Base-by-base conservation (phyloP, 2,329 filamentous ascomycete species). In the Phyllosticta citrichinensis region DNA sequence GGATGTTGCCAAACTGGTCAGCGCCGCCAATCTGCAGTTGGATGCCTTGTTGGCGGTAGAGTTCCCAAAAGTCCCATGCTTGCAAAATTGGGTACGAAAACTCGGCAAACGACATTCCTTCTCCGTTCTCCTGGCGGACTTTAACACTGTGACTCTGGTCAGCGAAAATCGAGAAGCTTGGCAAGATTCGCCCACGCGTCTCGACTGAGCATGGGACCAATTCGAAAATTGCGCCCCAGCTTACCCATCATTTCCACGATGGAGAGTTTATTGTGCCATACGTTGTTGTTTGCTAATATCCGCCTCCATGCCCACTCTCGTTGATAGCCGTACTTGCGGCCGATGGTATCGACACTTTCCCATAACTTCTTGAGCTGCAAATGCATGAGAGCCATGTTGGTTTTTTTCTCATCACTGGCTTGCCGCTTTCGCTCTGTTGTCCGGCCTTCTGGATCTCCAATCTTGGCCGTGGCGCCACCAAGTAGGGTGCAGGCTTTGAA, bases 1-100 rank as follows among this genome's bases (percentile, higher is more conserved):
- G 83, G 65, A 99, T 97, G 75, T 99, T 99, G 64, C 94, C 94
- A 71, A 87, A 97, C 76, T 99, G 94, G 71, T 99, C 94, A 6
- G 91, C 91, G 50, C 94, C 94, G 62, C 94, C 94, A 58, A 99
- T 89, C 75, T 99, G 91, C 71, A 97, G 83, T 70, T 92, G 87
- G 10, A 91, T 80, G 27, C 17, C 55, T 82, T 80, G 57, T 80
- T 82, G 24, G 55, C 83, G 81, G 74, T 89, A 95, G 76, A 97
- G 82, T 66, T 89, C 81, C 89, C 90, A 97, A 84, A 92, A 99
- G 73, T 99, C 94, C 88, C 92, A 97, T 22, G 88, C 91, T 72
- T 99, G 94, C 68, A 97, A 84, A 17, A 99, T 76, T 1, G 95
- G 94, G 70, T 99, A 99, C 52, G 86, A 83, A 73, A 99, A 96